Percentiles rank a stretch among this genome's conserved stretches.
Evolutionary conservation across 2,329 filamentous ascomycete species (phyloP).

Genomic region (Penicillium freii): DNA sequence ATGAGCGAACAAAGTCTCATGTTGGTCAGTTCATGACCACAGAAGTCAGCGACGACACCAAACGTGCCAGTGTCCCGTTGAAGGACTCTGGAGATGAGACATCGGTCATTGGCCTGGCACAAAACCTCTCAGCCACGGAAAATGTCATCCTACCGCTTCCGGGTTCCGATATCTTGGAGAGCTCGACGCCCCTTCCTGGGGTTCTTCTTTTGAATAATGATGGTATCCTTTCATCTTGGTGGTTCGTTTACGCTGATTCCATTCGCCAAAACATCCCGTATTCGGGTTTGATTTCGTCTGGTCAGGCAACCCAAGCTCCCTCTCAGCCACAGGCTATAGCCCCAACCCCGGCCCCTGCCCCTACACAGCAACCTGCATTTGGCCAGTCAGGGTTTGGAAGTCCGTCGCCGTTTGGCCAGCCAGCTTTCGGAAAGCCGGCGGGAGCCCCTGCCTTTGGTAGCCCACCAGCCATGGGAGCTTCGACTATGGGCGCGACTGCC

Average conservation of each 20-base stretch:
- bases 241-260: slow-evolving; percentile 86
- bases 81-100: slow-evolving; percentile 66
- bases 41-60: slow-evolving; percentile 61
- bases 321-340: slow-evolving; percentile 13
- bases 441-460: slow-evolving; percentile 25
- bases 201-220: slow-evolving; percentile 86
- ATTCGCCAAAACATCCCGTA: slow-evolving; percentile 72
- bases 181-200: slow-evolving; percentile 75
- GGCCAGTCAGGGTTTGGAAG: slow-evolving; percentile 21
- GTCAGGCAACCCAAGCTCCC: slow-evolving; percentile 13
- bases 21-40: slow-evolving; percentile 64
- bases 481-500: slow-evolving; percentile 26
- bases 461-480: slow-evolving; percentile 19
- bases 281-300: slow-evolving; percentile 58
- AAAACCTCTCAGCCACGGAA: slow-evolving; percentile 82
- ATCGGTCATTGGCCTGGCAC: slow-evolving; percentile 70
- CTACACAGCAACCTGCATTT: slow-evolving; percentile 26
- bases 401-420: slow-evolving; percentile 29
- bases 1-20: slow-evolving; percentile 59
- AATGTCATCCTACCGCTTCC: slow-evolving; percentile 75
- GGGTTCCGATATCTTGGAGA: slow-evolving; percentile 74
- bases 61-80: slow-evolving; percentile 79
- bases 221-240: slow-evolving; percentile 81
- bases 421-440: slow-evolving; percentile 37
- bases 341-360: slow-evolving; percentile 6